Base-by-base conservation (phyloP, 2,329 filamentous ascomycete species). In the Ceratocystis cacaofunesta region DNA sequence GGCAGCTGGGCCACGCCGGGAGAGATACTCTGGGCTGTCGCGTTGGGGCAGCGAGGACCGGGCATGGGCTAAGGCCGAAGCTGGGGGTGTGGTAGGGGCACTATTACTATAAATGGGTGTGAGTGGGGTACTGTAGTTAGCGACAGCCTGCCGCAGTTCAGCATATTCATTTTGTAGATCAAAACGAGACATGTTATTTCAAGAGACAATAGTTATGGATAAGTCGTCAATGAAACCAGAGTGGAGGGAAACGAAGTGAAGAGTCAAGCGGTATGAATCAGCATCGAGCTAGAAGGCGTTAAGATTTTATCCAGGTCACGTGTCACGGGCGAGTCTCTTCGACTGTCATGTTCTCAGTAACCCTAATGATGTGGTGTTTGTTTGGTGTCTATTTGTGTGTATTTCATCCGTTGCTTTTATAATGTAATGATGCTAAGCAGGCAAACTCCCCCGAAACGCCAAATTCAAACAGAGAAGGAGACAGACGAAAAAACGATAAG, bases 81-180 rank as follows among this genome's bases (percentile, higher is more conserved):
- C 15, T 44, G 25, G 22, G 8, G 62, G 65, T 12, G 43, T 48
- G 10, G 65, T 44, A 2, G 65, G 55, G 5, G 58, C 58, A 19
- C 43, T 6, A 46, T 36, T 22, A 41, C 10, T 6, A 28, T 28
- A 17, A 30, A 48, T 17, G 25, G 44, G 36, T 41, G 36, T 32
- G 17, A 50, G 50, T 19, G 65, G 44, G 17, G 2, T 44, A 17
- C 50, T n/a, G 22, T 63, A 62, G n/a, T n/a, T 25, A 3, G 44
- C 15, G 5, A 67, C 25, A 19, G 57, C 58, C 15, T 6, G 6
- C 3, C 65, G 65, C 17, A 67, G 57, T 3, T 36, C 28, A 17
- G 36, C 17, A 43, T 67, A 67, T 61, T 67, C 65, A n/a, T 48
- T 32, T 32, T 65, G 43, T 25, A 67, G 44, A 30, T 65, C 22